Evolutionary conservation across 2,329 filamentous ascomycete genomes (phyloP).

Genomic region (Cyclaneusma minus): DNA sequence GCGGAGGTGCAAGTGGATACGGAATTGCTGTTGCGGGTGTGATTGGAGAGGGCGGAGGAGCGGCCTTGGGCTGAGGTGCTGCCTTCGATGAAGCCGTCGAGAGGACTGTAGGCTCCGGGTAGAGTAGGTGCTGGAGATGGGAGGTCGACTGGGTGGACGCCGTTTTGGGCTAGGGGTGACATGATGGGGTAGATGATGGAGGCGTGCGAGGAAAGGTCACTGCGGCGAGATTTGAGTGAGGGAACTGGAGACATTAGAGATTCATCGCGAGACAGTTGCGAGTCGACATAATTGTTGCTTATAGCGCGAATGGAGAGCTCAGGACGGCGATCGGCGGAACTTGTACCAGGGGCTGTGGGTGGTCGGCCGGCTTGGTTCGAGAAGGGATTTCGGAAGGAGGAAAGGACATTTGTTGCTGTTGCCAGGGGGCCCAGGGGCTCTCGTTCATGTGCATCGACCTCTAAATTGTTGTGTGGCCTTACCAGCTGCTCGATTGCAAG

Average conservation of each 20-base stretch:
- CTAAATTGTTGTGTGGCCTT: slow-evolving; percentile 18
- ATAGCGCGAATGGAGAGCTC: too few relatives aligned
- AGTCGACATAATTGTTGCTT: not conserved
- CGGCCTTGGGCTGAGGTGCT: slow-evolving; percentile 45
- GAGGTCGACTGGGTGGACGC: slow-evolving; percentile 29
- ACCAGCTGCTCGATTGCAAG: slow-evolving; percentile 22
- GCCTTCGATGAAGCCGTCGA: slow-evolving; percentile 42
- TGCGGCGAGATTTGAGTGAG: slow-evolving; percentile 44
- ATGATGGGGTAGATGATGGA: slow-evolving; percentile 17
- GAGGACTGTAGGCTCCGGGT: slow-evolving; percentile 34
- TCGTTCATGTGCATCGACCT: too few relatives aligned
- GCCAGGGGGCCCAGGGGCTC: too few relatives aligned
- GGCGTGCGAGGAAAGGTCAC: slow-evolving; percentile 36
- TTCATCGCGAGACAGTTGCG: not conserved
- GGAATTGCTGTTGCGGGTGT: slow-evolving; percentile 36
- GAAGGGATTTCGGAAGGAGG: slow-evolving; percentile 18
- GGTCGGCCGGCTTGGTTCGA: slow-evolving; percentile 1
- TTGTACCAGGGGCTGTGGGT: slow-evolving; percentile 5
- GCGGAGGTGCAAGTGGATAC: slow-evolving; percentile 39
- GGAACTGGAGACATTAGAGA: slow-evolving; percentile 40
- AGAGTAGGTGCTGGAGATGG: slow-evolving; percentile 39
- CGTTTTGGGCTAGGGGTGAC: slow-evolving; percentile 33
- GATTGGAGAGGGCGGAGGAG: slow-evolving; percentile 38
- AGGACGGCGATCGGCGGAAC: too few relatives aligned
- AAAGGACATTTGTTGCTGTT: too few relatives aligned